Evolutionary conservation across 1,139 yeast species (phyloP).

Genomic region (Yamadazyma blattariae): DNA sequence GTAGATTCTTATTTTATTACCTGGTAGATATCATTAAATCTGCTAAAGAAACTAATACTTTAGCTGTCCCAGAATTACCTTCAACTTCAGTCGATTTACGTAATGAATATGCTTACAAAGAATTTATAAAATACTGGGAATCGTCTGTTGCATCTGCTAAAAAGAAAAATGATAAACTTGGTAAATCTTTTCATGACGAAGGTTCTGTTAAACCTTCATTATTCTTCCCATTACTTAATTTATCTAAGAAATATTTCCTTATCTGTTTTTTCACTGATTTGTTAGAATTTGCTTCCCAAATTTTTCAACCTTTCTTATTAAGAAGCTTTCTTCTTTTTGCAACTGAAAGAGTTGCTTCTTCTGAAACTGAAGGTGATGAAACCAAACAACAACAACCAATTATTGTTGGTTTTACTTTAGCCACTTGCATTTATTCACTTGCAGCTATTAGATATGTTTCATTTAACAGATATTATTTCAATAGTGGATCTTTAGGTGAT

Average conservation of each 20-base stretch:
- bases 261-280: constrained; percentile 16
- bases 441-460: constrained; percentile 24
- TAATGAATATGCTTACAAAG: constrained; percentile 19
- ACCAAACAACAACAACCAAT: constrained; percentile 20
- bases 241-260: constrained; percentile 7
- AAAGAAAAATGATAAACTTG: constrained; percentile 9
- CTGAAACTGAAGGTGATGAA: constrained; percentile 5
- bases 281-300: constrained; percentile 19
- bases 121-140: constrained; percentile 23
- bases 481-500: constrained; percentile 17
- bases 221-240: constrained; percentile 6
- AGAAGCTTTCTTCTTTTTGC: constrained; percentile 29
- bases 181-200: constrained; percentile 7
- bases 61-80: constrained; percentile 24
- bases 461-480: constrained; percentile 23
- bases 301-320: constrained; percentile 31
- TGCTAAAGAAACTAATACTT: constrained; percentile 20
- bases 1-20: constrained; percentile 22
- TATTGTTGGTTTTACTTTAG: constrained; percentile 30
- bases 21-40: constrained; percentile 19
- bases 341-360: constrained; percentile 11
- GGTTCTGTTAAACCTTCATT: constrained; percentile 24
- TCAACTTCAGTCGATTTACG: constrained; percentile 18
- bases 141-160: constrained; percentile 17
- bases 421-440: constrained; percentile 24